phyloP scores from a whole-genome alignment of 2,329 filamentous ascomycete genomes.

The Allantophomopsis lycopodina region DNA sequence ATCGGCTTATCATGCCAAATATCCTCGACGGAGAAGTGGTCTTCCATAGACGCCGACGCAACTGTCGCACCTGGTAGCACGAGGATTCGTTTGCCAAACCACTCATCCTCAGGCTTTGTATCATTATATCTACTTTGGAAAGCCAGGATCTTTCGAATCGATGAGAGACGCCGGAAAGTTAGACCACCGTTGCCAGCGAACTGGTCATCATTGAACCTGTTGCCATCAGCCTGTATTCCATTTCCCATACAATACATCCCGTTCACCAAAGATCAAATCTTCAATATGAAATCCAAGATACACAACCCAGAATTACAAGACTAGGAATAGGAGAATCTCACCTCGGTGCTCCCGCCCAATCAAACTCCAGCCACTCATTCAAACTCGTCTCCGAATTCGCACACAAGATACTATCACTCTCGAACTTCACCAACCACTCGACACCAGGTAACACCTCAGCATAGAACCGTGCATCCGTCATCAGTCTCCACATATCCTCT shows the following conservation, averaged over 20 bases:
- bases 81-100: conserved; percentile 35
- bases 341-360: conserved; percentile 39
- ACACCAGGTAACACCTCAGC: conserved; percentile 32
- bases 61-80: conserved; percentile 32
- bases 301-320: no score
- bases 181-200: conserved; percentile 40
- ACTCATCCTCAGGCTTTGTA: conserved; percentile 37
- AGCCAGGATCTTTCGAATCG: conserved; percentile 31
- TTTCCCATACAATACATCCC: no score
- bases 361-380: conserved; percentile 38
- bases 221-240: no score
- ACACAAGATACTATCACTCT: conserved; percentile 41
- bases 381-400: conserved; percentile 35
- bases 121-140: conserved; percentile 36
- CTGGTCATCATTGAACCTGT: conserved; percentile 23
- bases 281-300: no score
- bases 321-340: conserved; percentile 9
- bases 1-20: conserved; percentile 34
- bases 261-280: no score
- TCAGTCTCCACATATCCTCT: conserved; percentile 31
- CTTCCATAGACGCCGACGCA: conserved; percentile 22
- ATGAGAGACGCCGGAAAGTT: conserved; percentile 35
- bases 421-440: conserved; percentile 40
- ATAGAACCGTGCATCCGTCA: conserved; percentile 39
- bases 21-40: conserved; percentile 33